These are phyloP conservation scores for Graphilbum sp. DNA, from an alignment of 2,329 filamentous ascomycete species.

Conservation along the genomic window DNA sequence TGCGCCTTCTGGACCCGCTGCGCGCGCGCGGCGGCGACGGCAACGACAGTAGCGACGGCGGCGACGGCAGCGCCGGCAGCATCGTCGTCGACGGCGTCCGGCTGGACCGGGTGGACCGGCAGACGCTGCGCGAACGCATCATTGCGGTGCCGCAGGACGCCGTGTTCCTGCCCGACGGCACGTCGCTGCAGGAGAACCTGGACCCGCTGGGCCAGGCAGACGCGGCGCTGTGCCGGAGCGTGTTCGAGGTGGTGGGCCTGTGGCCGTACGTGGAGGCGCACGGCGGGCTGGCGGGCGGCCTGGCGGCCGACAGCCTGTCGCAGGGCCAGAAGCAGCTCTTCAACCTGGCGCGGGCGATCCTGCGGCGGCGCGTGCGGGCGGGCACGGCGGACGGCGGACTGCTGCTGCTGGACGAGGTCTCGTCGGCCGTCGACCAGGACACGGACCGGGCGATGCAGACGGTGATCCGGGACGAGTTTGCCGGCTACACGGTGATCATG, in stretches of 20 bases:
- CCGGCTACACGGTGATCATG: slow-evolving; percentile 34
- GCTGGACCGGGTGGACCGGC: slow-evolving; percentile 21
- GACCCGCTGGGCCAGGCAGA: slow-evolving; percentile 19
- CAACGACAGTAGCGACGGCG: background rate
- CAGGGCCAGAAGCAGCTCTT: slow-evolving; percentile 50
- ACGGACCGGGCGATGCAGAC: slow-evolving; percentile 25
- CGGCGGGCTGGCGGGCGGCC: slow-evolving; percentile 13
- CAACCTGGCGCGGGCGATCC: slow-evolving; percentile 41
- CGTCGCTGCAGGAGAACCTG: slow-evolving; percentile 23
- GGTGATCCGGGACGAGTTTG: slow-evolving; percentile 23
- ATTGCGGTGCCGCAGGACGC: slow-evolving; percentile 37
- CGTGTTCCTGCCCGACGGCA: slow-evolving; percentile 27
- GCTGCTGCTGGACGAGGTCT: slow-evolving; percentile 26
- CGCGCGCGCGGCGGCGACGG: background rate
- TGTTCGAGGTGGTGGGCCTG: slow-evolving; percentile 20
- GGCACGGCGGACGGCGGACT: slow-evolving; percentile 7
- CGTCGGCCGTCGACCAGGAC: slow-evolving; percentile 21
- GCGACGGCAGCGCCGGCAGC: too few relatives aligned
- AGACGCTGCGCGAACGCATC: slow-evolving; percentile 26
- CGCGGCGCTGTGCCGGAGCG: slow-evolving; percentile 16
- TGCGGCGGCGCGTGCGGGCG: slow-evolving; percentile 18
- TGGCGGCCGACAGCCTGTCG: slow-evolving; percentile 32
- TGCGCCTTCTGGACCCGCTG: slow-evolving; percentile 26
- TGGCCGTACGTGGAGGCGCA: slow-evolving; percentile 13
- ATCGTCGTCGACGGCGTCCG: slow-evolving; percentile 27